These are phyloP conservation scores for Kodamaea anthophila DNA, from an alignment of 1,139 yeast genomes.

Conservation along the genomic window DNA sequence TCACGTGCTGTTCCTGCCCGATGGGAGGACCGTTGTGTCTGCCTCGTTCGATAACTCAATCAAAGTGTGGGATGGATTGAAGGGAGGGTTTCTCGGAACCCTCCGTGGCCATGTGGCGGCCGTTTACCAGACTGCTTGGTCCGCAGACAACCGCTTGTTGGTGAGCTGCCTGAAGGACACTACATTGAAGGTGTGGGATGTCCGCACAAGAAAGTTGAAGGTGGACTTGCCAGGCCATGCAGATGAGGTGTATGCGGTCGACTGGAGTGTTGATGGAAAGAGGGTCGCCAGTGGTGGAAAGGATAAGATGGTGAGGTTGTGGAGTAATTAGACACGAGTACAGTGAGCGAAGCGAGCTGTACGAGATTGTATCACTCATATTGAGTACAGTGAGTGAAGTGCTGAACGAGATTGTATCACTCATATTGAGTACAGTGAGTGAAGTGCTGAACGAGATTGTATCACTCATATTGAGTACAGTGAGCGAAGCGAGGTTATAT, in stretches of 20 bases:
- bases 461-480: no score
- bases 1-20: constrained; percentile 94
- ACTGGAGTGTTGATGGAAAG: constrained; percentile 95
- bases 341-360: background rate
- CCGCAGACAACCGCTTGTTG: constrained; percentile 83
- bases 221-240: constrained; percentile 93
- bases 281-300: constrained; percentile 95
- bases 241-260: constrained; percentile 95
- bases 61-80: constrained; percentile 92
- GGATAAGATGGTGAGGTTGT: constrained; percentile 86
- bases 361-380: no score
- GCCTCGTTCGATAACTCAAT: constrained; percentile 94
- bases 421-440: no score
- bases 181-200: constrained; percentile 95
- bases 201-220: constrained; percentile 72
- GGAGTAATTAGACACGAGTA: constrained; percentile 59
- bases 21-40: constrained; percentile 84
- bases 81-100: constrained; percentile 84
- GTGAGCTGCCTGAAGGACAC: constrained; percentile 96
- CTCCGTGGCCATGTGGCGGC: constrained; percentile 97
- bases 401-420: no score
- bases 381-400: background rate
- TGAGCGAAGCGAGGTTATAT: no score
- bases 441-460: no score
- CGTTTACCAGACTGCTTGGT: constrained; percentile 98